Base-by-base conservation (phyloP, 2,329 filamentous ascomycete species). In the Paecilomyces variotii region DNA sequence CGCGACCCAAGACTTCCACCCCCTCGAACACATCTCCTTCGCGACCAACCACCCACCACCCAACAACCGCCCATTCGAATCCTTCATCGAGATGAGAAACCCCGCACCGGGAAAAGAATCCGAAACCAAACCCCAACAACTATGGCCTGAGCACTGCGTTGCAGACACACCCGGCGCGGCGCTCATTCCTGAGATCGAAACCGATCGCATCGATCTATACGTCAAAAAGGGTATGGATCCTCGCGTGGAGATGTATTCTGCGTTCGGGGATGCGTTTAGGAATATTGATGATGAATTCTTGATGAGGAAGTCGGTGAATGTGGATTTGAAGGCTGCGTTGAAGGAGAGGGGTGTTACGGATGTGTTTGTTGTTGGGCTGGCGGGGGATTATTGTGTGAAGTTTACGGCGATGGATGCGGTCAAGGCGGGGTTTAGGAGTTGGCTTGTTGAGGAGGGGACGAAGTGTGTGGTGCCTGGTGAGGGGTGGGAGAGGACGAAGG, bases 81-180 rank as follows among this genome's bases (percentile, higher is more conserved):
- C 88, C 45, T 77, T 75, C 32, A 78, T 85, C 56, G 84, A 78
- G 2, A 85, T 97, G 68, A 70, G 70, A 45, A 79, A 79, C 53
- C 71, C 76, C 1, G 70, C 72, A 0, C 67, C 67, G 0, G 72
- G 69, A 27, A 85, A 90, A 73, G 72, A 83, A 3, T 66, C 78
- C 7, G 85, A 89, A 70, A 80, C 77, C 26, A 87, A 91, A 76
- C 73, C 78, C 49, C 87, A 87, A 57, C 80, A 84, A 45, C 81
- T 99, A 9, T 99, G 94, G 94, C 94, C 94, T 0, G 84, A 84
- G 25, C 94, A 99, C 77, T 97, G 94, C 76, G 82, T 97, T 7
- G 87, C 90, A 68, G 79, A 79, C 52, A 90, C 89, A 0, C 72
- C 79, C 0, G 94, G 94, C 10, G 86, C 89, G 0, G 82, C 85